Evolutionary conservation across 148 eudicot species (phyloP).

Genomic region (Camellia granthamiana): DNA sequence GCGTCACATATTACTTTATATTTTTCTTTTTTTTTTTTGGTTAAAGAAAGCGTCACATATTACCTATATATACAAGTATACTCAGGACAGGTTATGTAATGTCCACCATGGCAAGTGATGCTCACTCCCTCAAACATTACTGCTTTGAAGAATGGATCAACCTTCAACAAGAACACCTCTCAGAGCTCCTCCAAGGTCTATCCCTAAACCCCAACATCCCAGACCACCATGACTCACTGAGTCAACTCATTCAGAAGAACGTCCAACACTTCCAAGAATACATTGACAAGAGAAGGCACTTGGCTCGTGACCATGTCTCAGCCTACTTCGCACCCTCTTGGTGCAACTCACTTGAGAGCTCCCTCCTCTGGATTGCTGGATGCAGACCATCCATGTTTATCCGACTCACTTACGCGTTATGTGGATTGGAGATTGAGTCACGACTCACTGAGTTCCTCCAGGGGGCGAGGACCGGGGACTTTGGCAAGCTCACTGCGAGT

Average conservation of each 20-base stretch:
- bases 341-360: conserved; percentile 13
- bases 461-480: background rate
- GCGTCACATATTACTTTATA: too few species aligned
- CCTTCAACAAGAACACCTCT: conserved; percentile 19
- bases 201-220: background rate
- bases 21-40: too few species aligned
- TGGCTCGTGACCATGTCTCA: background rate
- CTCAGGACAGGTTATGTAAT: too few species aligned
- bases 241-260: conserved; percentile 12
- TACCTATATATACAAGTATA: too few species aligned
- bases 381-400: conserved; percentile 25
- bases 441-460: conserved; percentile 7
- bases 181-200: conserved; percentile 17
- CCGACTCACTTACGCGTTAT: conserved; percentile 21
- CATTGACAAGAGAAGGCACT: background rate
- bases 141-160: conserved; percentile 26
- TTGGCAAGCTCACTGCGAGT: conserved; percentile 7
- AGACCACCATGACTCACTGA: background rate
- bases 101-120: background rate
- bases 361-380: conserved; percentile 23
- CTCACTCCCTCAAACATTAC: background rate
- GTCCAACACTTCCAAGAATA: conserved; percentile 20
- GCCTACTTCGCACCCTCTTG: conserved; percentile 16
- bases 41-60: too few species aligned
- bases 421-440: conserved; percentile 16